These are phyloP conservation scores for Phytophthora cryptogea DNA, from an alignment of 352 stramenopile genomes.

Conservation along the genomic window DNA sequence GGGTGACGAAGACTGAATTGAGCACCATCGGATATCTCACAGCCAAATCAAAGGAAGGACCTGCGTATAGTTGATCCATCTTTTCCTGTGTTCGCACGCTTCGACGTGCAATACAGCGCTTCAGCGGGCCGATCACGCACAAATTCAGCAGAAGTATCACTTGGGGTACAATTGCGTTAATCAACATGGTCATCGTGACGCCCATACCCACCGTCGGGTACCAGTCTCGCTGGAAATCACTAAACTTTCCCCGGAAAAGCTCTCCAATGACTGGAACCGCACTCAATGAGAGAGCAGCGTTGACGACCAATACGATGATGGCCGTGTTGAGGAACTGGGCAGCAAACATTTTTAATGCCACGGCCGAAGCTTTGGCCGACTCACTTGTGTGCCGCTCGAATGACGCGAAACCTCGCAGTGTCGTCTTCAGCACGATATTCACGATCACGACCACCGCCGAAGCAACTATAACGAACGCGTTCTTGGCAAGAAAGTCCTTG, in stretches of 20 bases:
- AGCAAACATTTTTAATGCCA: constrained; percentile 80
- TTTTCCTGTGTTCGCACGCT: constrained; percentile 67
- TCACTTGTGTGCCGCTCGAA: constrained; percentile 86
- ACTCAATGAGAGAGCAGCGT: constrained; percentile 53
- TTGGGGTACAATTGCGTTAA: constrained; percentile 82
- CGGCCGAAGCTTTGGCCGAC: constrained; percentile 71
- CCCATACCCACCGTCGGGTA: constrained; percentile 88
- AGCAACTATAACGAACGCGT: constrained; percentile 68
- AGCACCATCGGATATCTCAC: constrained; percentile 84
- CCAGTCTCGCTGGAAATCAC: constrained; percentile 85
- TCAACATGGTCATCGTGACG: constrained; percentile 87
- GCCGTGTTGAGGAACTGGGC: constrained; percentile 87
- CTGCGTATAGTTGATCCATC: constrained; percentile 83
- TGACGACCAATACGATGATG: constrained; percentile 82
- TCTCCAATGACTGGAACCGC: constrained; percentile 52
- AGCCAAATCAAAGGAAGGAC: constrained; percentile 73
- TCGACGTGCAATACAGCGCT: constrained; percentile 41
- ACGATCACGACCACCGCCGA: constrained; percentile 74
- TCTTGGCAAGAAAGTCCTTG: constrained; percentile 67
- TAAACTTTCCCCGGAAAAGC: constrained; percentile 79
- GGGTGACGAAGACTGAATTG: constrained; percentile 86
- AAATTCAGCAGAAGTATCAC: constrained; percentile 60
- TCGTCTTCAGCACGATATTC: constrained; percentile 75
- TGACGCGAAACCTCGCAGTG: constrained; percentile 62
- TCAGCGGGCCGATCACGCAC: constrained; percentile 59